These are phyloP conservation scores for Coffea humblotiana DNA, from an alignment of 305 asterid genomes.

Conservation along the genomic window DNA sequence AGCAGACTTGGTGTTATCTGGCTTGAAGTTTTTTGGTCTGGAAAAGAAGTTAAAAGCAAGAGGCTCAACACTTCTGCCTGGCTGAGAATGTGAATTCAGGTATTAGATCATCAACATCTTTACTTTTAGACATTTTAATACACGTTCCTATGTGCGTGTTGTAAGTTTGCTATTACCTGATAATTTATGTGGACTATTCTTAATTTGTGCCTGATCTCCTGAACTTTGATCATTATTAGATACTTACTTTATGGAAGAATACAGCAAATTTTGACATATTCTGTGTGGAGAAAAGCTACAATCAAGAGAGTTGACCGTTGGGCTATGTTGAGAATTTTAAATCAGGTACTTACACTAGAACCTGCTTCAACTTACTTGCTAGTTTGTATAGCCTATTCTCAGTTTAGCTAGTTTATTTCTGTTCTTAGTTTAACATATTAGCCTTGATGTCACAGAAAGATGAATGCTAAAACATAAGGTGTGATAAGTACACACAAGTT, in stretches of 20 bases:
- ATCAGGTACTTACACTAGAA: not conserved
- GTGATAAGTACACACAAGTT: not conserved
- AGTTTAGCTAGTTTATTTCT: not conserved
- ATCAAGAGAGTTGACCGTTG: not conserved
- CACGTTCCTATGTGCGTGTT: not conserved
- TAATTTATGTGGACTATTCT: not conserved
- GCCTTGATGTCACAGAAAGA: not conserved
- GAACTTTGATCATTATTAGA: not conserved
- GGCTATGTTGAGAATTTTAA: not conserved
- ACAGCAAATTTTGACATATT: not conserved
- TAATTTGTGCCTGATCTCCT: not conserved
- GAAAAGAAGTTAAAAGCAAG: conserved; percentile 65
- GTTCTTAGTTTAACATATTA: not conserved
- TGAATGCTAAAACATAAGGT: not conserved
- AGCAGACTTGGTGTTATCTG: conserved; percentile 72
- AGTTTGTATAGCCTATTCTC: not conserved
- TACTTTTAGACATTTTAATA: not conserved
- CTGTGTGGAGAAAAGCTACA: not conserved
- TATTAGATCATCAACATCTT: conserved; percentile 2
- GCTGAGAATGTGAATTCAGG: conserved; percentile 33
- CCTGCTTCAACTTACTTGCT: not conserved
- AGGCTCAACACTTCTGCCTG: conserved; percentile 55
- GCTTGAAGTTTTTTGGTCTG: conserved; percentile 81
- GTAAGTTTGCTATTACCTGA: not conserved
- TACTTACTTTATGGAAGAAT: not conserved